Base-by-base conservation (phyloP, 768 basidiomycete genomes). In the Pisolithus orientalis region DNA sequence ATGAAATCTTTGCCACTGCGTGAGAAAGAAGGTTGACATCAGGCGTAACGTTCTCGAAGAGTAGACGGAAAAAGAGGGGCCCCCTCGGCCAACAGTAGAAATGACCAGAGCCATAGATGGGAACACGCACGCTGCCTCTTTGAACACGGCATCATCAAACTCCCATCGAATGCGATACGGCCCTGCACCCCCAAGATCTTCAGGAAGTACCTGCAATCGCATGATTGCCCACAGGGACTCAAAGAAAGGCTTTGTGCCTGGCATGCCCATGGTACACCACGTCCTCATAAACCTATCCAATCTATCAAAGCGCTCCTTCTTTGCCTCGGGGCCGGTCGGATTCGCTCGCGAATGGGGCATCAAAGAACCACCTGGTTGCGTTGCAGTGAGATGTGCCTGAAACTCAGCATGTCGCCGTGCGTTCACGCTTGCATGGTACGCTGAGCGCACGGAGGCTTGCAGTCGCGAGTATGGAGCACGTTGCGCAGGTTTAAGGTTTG, bases 61-160 rank as follows among this genome's bases (percentile, higher is more conserved):
- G 28, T 25, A 27, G 29, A n/a, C 5, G n/a, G 14, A 27, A 44
- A 44, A 44, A 16, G n/a, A 29, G n/a, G 44, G 28, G 11, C 17
- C 11, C 17, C 40, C 8, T 42, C 17, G 28, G 28, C 24, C 16
- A 13, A 31, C 28, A 44, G 11, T 14, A 17, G 25, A 14, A 25
- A 28, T 25, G 21, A 13, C 14, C 9, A 24, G 43, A 44, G 46
- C 34, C 46, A 53, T 53, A 39, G 49, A 50, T 40, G 56, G 50
- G 43, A 31, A 37, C 32, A 80, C 92, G 75, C 76, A 92, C 92
- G 89, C 92, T 57, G 91, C 82, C 70, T 95, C 93, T 63, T 92
- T 87, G 72, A 94, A 91, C 14, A 94, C 90, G 17, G 91, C 91
- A 73, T 95, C 93, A 67, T 95, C 93, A 21, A 94, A 74, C 72